phyloP scores from a whole-genome alignment of 1,284 basidiomycete genomes.

The Cutaneotrichosporon sp. region DNA sequence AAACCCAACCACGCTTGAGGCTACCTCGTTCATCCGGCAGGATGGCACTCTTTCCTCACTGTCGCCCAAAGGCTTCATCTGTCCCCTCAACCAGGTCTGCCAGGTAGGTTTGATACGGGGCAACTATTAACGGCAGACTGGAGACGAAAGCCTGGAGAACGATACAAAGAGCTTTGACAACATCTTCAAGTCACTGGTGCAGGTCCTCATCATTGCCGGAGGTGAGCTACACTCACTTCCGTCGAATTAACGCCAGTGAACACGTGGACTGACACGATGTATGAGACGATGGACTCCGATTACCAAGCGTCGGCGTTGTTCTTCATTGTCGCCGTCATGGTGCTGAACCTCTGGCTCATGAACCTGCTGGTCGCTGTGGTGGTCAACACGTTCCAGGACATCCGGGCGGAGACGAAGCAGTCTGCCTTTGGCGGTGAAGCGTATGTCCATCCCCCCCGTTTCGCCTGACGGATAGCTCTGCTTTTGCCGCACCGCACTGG shows the following conservation, averaged over 20 bases:
- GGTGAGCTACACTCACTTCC: conserved; percentile 57
- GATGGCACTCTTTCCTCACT: conserved; percentile 56
- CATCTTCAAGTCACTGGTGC: conserved; percentile 76
- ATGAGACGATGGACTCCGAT: conserved; percentile 86
- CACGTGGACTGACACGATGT: conserved; percentile 70
- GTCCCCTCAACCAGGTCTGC: conserved; percentile 78
- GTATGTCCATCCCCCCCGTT: conserved; percentile 47
- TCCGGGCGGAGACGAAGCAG: conserved; percentile 82
- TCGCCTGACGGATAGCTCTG: conserved; percentile 1
- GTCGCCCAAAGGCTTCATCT: conserved; percentile 72
- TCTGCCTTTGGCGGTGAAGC: conserved; percentile 87
- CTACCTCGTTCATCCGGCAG: conserved; percentile 28
- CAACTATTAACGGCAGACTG: conserved; percentile 7
- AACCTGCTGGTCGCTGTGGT: conserved; percentile 96
- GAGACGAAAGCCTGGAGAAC: conserved; percentile 63
- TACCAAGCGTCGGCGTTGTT: conserved; percentile 85
- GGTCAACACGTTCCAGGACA: conserved; percentile 89
- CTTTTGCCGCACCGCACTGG: conserved; percentile 40
- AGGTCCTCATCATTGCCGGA: conserved; percentile 83
- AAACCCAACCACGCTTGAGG: conserved; percentile 60
- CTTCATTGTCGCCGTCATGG: conserved; percentile 79
- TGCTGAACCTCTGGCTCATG: conserved; percentile 92
- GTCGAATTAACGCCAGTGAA: conserved; percentile 43
- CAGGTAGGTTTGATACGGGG: conserved; percentile 56
- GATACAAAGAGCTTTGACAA: conserved; percentile 86